Conservation (phyloP, 148 eudicot species). For the Nyssa sinensis region DNA sequence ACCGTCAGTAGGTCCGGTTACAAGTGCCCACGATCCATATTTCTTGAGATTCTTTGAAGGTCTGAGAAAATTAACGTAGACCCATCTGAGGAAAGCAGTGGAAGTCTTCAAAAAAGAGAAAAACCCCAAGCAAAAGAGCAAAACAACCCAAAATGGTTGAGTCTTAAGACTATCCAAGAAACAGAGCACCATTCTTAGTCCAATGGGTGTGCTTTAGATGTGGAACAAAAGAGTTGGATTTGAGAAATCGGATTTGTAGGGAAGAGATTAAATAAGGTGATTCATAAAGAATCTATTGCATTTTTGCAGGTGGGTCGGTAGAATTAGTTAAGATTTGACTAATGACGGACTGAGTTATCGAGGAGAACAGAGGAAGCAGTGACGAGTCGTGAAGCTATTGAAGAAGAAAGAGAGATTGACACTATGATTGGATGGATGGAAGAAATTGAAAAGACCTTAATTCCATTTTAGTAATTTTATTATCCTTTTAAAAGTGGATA, state of each 20-base stretch:
- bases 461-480: no score
- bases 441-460: no score
- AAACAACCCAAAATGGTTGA: constrained; percentile 52
- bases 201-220: not conserved
- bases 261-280: not conserved
- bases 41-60: constrained; percentile 65
- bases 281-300: not conserved
- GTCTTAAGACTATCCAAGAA: constrained; percentile 31
- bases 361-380: no score
- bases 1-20: constrained; percentile 83
- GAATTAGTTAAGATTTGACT: not conserved
- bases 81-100: constrained; percentile 50
- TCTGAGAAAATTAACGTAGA: constrained; percentile 58
- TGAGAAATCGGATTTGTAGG: not conserved
- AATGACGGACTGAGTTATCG: no score
- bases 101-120: constrained; percentile 32
- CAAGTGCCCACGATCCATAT: constrained; percentile 79
- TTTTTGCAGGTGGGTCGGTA: not conserved
- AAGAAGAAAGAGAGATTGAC: no score
- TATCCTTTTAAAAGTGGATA: no score
- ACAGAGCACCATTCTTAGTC: constrained; percentile 37
- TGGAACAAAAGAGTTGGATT: not conserved
- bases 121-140: constrained; percentile 37
- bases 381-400: no score
- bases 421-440: no score